These are phyloP conservation scores for Fraxinus pennsylvanica DNA, from an alignment of 257 asterid species.

Conservation along the genomic window DNA sequence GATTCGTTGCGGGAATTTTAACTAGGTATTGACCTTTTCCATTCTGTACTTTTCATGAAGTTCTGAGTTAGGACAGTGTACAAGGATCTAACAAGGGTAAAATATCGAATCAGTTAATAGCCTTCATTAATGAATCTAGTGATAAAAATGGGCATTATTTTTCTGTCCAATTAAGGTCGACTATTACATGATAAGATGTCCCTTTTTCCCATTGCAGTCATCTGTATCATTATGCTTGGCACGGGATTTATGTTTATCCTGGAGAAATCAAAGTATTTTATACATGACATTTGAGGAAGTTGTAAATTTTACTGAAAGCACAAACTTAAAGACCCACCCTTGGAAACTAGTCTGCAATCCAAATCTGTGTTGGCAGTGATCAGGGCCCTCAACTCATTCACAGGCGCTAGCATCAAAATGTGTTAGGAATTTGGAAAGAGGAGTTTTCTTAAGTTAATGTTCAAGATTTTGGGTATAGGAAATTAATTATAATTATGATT, in stretches of 20 bases:
- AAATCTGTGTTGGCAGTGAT: neutral
- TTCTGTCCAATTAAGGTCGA: neutral
- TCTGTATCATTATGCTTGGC: neutral
- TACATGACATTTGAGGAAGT: constrained; percentile 18
- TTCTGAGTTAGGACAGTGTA: neutral
- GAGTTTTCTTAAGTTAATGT: neutral
- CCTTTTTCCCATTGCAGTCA: constrained; percentile 20
- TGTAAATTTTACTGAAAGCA: neutral
- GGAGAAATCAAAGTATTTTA: constrained; percentile 9
- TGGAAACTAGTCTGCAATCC: neutral
- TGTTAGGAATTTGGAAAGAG: neutral
- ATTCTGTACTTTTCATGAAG: neutral
- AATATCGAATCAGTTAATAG: neutral
- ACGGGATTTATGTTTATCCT: neutral
- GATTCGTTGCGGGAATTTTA: neutral
- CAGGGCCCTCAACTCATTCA: neutral
- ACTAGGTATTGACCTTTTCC: neutral
- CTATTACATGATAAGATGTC: neutral
- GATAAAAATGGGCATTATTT: neutral
- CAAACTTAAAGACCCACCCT: constrained; percentile 6
- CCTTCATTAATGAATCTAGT: neutral
- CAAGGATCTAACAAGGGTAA: neutral
- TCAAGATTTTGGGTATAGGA: neutral
- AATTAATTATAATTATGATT: neutral
- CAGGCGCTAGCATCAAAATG: neutral